phyloP scores from a whole-genome alignment of 345 rosid species.

The Gossypium sturtianum region DNA sequence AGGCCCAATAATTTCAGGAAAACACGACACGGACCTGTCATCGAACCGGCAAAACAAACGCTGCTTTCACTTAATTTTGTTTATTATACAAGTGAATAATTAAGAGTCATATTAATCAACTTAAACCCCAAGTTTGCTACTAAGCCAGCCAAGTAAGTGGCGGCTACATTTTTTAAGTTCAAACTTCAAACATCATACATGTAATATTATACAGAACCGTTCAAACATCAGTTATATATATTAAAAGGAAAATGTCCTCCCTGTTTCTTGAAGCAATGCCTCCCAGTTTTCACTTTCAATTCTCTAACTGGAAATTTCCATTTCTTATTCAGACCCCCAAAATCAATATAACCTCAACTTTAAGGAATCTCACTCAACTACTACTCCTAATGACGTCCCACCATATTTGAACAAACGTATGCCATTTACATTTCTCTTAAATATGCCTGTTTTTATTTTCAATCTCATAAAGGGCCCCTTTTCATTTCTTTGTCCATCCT shows the following conservation, averaged over 20 bases:
- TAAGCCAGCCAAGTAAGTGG: too few species aligned
- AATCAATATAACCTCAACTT: constrained; percentile 30
- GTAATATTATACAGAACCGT: neutral
- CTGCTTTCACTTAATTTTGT: constrained; percentile 24
- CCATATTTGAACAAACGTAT: constrained; percentile 19
- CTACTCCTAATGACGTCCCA: constrained; percentile 66
- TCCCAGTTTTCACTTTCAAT: constrained; percentile 31
- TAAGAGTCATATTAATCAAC: too few species aligned
- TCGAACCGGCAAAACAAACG: constrained; percentile 46
- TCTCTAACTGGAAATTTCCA: constrained; percentile 24
- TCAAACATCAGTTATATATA: neutral
- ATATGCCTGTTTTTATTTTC: constrained; percentile 23
- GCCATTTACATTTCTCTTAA: constrained; percentile 24
- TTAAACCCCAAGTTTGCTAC: too few species aligned
- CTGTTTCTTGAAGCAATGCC: constrained; percentile 75
- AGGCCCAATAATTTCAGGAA: neutral
- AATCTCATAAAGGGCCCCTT: constrained; percentile 23
- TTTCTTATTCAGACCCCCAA: constrained; percentile 21
- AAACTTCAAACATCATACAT: too few species aligned
- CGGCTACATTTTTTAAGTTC: too few species aligned
- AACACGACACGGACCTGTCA: constrained; percentile 32
- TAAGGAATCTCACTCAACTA: constrained; percentile 71
- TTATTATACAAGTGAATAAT: too few species aligned
- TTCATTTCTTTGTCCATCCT: neutral
- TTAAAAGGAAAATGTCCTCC: constrained; percentile 14